These are phyloP conservation scores for Lolium perenne DNA, from an alignment of 176 grass and related monocot genomes.

Conservation along the genomic window DNA sequence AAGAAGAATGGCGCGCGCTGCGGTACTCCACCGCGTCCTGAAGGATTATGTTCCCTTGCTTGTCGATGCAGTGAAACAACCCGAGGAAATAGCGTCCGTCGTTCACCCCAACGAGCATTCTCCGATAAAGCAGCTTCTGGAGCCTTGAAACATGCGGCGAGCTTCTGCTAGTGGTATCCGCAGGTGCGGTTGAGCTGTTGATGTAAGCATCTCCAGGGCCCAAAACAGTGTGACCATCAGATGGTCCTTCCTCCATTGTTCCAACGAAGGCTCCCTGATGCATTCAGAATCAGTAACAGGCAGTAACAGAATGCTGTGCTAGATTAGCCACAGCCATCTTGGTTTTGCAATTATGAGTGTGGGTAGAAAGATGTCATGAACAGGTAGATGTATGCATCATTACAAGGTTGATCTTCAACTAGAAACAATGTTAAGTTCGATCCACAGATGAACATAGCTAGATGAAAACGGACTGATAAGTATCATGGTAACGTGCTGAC, in stretches of 20 bases:
- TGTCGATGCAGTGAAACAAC: slow-evolving; percentile 90
- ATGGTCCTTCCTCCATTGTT: slow-evolving; percentile 58
- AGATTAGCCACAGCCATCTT: not conserved
- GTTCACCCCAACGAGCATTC: slow-evolving; percentile 78
- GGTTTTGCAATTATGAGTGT: not conserved
- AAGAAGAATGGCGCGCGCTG: slow-evolving; percentile 33
- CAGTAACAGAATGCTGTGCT: not conserved
- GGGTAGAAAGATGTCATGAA: not conserved
- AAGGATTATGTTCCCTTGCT: slow-evolving; percentile 94
- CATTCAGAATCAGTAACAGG: not conserved
- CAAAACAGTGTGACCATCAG: not conserved
- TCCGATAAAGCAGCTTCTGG: slow-evolving; percentile 72
- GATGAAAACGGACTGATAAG: not conserved
- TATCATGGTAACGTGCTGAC: not conserved
- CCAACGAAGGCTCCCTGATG: not conserved
- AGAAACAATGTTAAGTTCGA: not conserved
- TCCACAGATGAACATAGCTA: not conserved
- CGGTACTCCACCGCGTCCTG: slow-evolving; percentile 92
- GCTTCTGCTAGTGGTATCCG: slow-evolving; percentile 21
- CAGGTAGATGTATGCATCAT: not conserved
- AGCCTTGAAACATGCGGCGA: slow-evolving; percentile 66
- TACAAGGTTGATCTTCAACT: not conserved
- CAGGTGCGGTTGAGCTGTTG: not conserved
- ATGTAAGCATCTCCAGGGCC: slow-evolving; percentile 4
- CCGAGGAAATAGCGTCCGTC: slow-evolving; percentile 86